phyloP scores from a whole-genome alignment of 805 yeast genomes.

The Wickerhamiella hasegawae region DNA sequence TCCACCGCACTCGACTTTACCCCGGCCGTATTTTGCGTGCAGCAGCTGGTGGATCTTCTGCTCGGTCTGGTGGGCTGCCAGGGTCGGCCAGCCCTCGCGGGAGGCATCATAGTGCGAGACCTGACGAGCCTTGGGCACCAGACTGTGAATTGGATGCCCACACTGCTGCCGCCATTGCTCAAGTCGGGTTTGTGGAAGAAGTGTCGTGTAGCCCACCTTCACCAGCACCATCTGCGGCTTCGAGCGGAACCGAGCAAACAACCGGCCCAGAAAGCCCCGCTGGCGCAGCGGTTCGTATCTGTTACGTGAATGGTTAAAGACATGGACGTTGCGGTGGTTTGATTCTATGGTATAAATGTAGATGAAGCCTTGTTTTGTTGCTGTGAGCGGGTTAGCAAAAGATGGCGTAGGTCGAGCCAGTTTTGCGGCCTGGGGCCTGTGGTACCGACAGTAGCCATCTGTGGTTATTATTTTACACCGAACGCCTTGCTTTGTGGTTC shows the following conservation, averaged over 20 bases:
- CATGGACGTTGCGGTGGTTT: slow-evolving; percentile 13
- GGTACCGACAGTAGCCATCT: slow-evolving; percentile 11
- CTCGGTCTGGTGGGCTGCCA: slow-evolving; percentile 13
- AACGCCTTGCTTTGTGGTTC: slow-evolving; percentile 13
- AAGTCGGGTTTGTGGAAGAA: slow-evolving; percentile 15
- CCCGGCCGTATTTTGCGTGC: slow-evolving; percentile 14
- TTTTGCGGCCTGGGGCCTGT: too few relatives aligned
- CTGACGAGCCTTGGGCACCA: slow-evolving; percentile 8
- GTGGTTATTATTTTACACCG: slow-evolving; percentile 8
- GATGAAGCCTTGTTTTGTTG: slow-evolving; percentile 14
- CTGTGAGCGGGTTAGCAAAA: background rate
- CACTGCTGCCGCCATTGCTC: slow-evolving; percentile 19
- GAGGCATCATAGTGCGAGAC: slow-evolving; percentile 6
- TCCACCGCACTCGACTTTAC: slow-evolving; percentile 18
- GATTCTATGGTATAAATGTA: slow-evolving; percentile 17
- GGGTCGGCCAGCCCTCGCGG: slow-evolving; percentile 16
- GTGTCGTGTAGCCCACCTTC: slow-evolving; percentile 20
- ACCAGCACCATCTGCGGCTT: slow-evolving; percentile 11
- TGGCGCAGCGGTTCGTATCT: slow-evolving; percentile 7
- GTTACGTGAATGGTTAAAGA: slow-evolving; percentile 9
- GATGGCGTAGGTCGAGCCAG: background rate
- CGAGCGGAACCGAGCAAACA: background rate
- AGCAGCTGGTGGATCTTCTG: slow-evolving; percentile 12
- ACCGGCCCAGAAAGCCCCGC: background rate
- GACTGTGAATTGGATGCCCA: slow-evolving; percentile 13